phyloP scores from a whole-genome alignment of 1,284 basidiomycete genomes.

The Irpex lacteus region DNA sequence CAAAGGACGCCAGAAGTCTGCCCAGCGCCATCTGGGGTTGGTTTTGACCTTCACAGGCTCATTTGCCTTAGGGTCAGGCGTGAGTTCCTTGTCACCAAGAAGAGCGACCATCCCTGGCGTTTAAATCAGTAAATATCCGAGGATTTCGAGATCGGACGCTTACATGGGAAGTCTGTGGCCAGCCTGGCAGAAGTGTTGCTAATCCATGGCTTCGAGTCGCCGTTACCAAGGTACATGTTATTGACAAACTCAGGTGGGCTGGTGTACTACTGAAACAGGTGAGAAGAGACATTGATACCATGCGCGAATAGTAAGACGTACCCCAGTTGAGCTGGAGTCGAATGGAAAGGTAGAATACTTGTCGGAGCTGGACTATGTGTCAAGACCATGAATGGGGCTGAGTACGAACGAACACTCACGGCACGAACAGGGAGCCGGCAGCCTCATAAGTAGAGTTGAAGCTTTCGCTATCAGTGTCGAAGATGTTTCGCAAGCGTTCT shows the following conservation, averaged over 20 bases:
- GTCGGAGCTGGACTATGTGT: not conserved
- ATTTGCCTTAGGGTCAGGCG: not conserved
- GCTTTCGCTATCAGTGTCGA: not conserved
- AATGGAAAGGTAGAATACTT: not conserved
- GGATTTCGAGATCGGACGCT: not conserved
- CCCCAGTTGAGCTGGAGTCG: not conserved
- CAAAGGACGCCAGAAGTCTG: not conserved
- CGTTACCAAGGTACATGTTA: not conserved
- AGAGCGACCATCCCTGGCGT: not conserved
- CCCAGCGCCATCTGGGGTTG: not conserved
- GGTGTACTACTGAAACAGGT: not conserved
- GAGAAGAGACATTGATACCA: not conserved
- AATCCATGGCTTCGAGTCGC: not conserved
- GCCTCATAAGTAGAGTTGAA: not conserved
- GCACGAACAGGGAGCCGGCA: not conserved
- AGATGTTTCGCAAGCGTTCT: not conserved
- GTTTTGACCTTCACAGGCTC: not conserved
- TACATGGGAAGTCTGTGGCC: not conserved
- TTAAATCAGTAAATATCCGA: not conserved
- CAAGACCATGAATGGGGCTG: not conserved
- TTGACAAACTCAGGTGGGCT: not conserved
- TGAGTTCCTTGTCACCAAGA: not conserved
- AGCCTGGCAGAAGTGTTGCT: not conserved
- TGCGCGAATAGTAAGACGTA: not conserved
- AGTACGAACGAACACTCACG: not conserved